Evolutionary conservation across 768 basidiomycete genomes (phyloP).

Genomic region (Kwoniella sp.): DNA sequence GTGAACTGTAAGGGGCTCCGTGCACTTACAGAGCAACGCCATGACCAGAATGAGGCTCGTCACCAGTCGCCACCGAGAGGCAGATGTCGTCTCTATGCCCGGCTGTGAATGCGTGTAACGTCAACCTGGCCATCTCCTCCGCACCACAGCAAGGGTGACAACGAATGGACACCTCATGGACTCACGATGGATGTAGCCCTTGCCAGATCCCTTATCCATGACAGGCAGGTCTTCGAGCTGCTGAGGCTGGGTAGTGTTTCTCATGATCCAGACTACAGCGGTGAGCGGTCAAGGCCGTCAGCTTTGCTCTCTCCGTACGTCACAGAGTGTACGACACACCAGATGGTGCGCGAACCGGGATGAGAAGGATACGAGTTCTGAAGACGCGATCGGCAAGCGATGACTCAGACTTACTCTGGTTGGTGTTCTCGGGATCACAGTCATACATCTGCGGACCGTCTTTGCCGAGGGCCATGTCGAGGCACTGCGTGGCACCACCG

Average conservation of each 20-base stretch:
- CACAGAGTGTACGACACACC: no score
- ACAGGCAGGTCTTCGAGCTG: background rate
- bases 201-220: background rate
- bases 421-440: constrained; percentile 9
- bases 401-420: constrained; percentile 8
- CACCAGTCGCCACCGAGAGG: constrained; percentile 2
- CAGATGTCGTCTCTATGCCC: constrained; percentile 8
- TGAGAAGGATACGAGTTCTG: no score
- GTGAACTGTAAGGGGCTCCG: background rate
- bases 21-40: constrained; percentile 10
- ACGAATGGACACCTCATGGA: background rate
- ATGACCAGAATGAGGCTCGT: background rate
- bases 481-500: background rate
- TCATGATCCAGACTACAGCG: constrained; percentile 9
- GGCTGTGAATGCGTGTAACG: background rate
- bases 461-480: constrained; percentile 4
- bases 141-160: background rate
- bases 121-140: no score
- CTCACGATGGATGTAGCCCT: constrained; percentile 9
- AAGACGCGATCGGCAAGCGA: no score
- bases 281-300: no score
- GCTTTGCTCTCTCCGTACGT: background rate
- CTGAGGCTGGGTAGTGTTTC: constrained; percentile 4
- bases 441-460: constrained; percentile 10
- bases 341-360: no score